Base-by-base conservation (phyloP, 768 basidiomycete species). In the Boletus huronensis region DNA sequence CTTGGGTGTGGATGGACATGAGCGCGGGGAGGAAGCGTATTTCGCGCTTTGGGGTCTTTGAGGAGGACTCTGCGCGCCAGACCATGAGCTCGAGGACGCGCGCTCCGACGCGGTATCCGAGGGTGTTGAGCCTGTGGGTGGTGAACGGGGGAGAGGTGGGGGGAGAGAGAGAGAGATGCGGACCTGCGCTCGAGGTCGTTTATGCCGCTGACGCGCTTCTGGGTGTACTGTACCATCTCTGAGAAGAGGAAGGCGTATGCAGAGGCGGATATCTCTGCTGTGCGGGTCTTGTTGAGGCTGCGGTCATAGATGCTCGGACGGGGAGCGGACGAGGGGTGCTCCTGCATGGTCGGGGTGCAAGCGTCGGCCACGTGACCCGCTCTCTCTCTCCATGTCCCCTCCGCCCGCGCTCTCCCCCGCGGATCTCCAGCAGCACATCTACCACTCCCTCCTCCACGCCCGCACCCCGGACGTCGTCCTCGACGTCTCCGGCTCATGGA, bases 131-230 rank as follows among this genome's bases (percentile, higher is more conserved):
- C 54, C 95, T 98, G 60, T 25, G 29, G 31, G 19, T 6, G 11
- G 41, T 57, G 21, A 39, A 21, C 38, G 60, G 47, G 48, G 39
- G 40, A 2, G 47, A 38, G 7, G 17, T 29, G 28, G 13, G 5
- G 32, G 17, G 35, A n/a, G n/a, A n/a, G 39, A 21, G 1, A 36
- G 42, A 43, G 17, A 29, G 13, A 53, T 17, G 68, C 82, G 53
- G 50, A 93, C 95, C 91, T 85, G 62, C 89, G 82, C 72, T 99
- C 97, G 57, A 99, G 79, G 71, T 98, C 97, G 69, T 91, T 89
- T 58, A 99, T 94, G 7, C 95, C 96, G 63, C 82, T 84, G 48
- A 98, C 96, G 49, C 93, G 83, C 65, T 92, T 94, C 74, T 98
- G 97, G 1, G 93, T 96, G 73, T 98, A 98, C 70, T 94, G 88